Evolutionary conservation across 768 basidiomycete genomes (phyloP).

Genomic region (Leucogyrophana mollusca): DNA sequence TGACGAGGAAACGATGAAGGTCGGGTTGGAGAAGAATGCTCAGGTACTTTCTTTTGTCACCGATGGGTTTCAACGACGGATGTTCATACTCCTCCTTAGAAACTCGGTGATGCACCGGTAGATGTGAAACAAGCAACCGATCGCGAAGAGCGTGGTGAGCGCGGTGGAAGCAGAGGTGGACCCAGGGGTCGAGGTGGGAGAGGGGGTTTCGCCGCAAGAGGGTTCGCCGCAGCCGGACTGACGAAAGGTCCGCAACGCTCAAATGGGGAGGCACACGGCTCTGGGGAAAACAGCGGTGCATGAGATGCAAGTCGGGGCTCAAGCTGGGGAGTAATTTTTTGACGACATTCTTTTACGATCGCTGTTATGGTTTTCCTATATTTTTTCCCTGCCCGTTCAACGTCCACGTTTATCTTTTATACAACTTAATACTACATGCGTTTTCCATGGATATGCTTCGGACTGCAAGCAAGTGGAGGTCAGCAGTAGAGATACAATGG

Average conservation of each 20-base stretch:
- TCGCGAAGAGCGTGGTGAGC: slow-evolving; percentile 36
- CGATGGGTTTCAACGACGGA: slow-evolving; percentile 9
- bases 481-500: too few relatives aligned
- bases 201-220: slow-evolving; percentile 60
- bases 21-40: slow-evolving; percentile 70
- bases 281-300: slow-evolving; percentile 25
- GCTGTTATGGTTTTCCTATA: slow-evolving; percentile 1
- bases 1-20: slow-evolving; percentile 83
- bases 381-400: slow-evolving; percentile 1
- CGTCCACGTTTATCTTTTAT: neutral
- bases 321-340: slow-evolving; percentile 5
- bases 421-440: too few relatives aligned
- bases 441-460: too few relatives aligned
- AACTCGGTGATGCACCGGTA: slow-evolving; percentile 62
- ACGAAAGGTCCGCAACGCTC: slow-evolving; percentile 34
- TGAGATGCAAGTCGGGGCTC: slow-evolving; percentile 14
- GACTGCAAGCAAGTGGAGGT: too few relatives aligned
- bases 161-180: slow-evolving; percentile 44
- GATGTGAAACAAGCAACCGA: slow-evolving; percentile 76
- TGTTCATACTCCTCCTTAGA: slow-evolving; percentile 38
- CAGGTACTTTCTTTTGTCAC: slow-evolving; percentile 46
- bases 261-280: slow-evolving; percentile 26
- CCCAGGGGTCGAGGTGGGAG: slow-evolving; percentile 52
- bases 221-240: slow-evolving; percentile 70
- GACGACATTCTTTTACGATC: slow-evolving; percentile 14